phyloP scores from a whole-genome alignment of 1,284 basidiomycete genomes.

The Termitomyces sp. region DNA sequence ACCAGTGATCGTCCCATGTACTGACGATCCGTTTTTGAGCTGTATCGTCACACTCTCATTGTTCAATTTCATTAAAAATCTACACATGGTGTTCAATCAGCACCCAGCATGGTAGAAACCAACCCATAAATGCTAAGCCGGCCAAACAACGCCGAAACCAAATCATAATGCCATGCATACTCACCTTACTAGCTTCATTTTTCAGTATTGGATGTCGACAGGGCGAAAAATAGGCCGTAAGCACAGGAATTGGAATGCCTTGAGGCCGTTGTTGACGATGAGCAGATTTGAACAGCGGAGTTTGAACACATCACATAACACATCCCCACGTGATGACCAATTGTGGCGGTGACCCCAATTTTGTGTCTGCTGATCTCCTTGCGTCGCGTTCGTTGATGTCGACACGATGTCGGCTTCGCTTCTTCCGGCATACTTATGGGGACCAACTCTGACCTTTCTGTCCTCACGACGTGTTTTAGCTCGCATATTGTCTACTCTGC shows the following conservation, averaged over 20 bases:
- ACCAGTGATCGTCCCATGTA: conserved; percentile 98
- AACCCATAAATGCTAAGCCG: conserved; percentile 1
- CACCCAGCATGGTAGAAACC: conserved; percentile 1
- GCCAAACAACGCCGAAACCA: neutral
- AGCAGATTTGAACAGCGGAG: conserved; percentile 13
- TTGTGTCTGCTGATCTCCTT: too few relatives aligned
- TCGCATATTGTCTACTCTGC: conserved; percentile 40
- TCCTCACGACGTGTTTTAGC: conserved; percentile 35
- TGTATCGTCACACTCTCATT: conserved; percentile 99
- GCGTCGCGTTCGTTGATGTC: neutral
- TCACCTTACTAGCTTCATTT: conserved; percentile 45
- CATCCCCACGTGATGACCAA: neutral
- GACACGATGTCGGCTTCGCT: neutral
- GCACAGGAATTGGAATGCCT: neutral
- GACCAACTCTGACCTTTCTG: conserved; percentile 4
- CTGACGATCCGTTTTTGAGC: conserved; percentile 94
- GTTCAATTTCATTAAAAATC: conserved; percentile 99
- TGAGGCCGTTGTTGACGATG: conserved; percentile 13
- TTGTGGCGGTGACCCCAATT: neutral
- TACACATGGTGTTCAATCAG: conserved; percentile 30
- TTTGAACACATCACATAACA: conserved; percentile 5
- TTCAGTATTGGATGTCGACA: neutral
- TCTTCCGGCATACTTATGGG: neutral
- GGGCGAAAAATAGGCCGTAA: conserved; percentile 1
- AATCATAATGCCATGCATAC: conserved; percentile 11